Percentiles rank a stretch among this genome's conserved stretches.
These are phyloP conservation scores for Aspergillus affinis DNA, from an alignment of 495 filamentous ascomycete genomes.

Conservation along the genomic window DNA sequence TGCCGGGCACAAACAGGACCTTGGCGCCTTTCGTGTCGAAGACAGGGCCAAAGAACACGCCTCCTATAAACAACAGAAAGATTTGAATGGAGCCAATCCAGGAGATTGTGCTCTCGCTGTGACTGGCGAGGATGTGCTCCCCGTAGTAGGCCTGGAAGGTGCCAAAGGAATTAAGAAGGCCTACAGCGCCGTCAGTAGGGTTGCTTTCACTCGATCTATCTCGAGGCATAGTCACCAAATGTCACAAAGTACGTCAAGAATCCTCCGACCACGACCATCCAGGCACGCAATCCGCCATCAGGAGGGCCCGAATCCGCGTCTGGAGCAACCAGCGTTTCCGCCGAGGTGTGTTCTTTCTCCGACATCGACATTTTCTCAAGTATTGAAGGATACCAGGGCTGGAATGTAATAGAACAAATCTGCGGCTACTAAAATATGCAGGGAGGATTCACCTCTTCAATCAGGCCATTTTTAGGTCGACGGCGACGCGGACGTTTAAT, in stretches of 20 bases:
- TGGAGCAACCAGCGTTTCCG: neutral
- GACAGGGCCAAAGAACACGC: neutral
- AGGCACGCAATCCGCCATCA: neutral
- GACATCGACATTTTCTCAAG: neutral
- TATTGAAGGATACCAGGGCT: neutral
- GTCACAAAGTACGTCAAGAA: neutral
- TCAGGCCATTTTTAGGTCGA: neutral
- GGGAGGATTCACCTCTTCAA: neutral
- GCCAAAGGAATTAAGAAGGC: neutral
- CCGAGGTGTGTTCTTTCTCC: neutral
- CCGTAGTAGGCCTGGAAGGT: neutral
- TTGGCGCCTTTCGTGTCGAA: neutral
- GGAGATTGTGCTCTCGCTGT: neutral
- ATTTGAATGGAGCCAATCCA: neutral
- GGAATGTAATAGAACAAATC: neutral
- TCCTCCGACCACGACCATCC: neutral
- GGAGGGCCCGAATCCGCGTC: neutral
- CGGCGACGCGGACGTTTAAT: neutral
- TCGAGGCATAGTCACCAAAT: neutral
- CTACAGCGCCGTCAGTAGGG: neutral
- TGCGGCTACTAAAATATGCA: neutral
- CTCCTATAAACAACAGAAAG: neutral
- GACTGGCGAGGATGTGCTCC: neutral
- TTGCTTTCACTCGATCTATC: neutral
- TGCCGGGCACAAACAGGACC: neutral